These are phyloP conservation scores for Pythium monospermum DNA, from an alignment of 352 stramenopile species.

Conservation along the genomic window DNA sequence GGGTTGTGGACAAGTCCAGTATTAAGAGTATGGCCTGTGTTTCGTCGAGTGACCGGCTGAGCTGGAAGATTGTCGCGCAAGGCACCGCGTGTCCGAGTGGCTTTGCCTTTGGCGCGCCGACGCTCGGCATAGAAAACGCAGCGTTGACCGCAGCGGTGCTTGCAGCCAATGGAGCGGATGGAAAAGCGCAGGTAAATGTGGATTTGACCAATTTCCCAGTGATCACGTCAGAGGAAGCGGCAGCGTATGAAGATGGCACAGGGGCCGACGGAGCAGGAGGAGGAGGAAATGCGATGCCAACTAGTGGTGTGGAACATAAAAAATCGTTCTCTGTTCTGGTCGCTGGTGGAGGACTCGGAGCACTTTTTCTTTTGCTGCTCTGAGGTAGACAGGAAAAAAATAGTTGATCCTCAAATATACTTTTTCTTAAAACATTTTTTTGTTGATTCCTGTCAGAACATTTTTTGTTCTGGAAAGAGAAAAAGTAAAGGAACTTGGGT, in stretches of 20 bases:
- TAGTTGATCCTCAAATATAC: too few relatives aligned
- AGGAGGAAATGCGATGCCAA: too few relatives aligned
- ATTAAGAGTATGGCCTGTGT: slow-evolving; percentile 55
- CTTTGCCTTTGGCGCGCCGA: slow-evolving; percentile 27
- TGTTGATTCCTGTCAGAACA: too few relatives aligned
- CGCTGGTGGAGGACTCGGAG: too few relatives aligned
- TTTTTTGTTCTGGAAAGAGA: too few relatives aligned
- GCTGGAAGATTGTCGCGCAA: slow-evolving; percentile 44
- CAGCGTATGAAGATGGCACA: slow-evolving; percentile 21
- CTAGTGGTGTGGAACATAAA: too few relatives aligned
- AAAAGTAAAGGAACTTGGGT: too few relatives aligned
- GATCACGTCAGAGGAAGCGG: slow-evolving; percentile 41
- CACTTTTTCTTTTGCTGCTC: too few relatives aligned
- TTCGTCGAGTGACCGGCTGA: slow-evolving; percentile 34
- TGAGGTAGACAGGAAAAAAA: too few relatives aligned
- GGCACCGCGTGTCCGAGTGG: slow-evolving; percentile 39
- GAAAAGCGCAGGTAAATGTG: slow-evolving; percentile 41
- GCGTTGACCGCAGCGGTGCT: slow-evolving; percentile 34
- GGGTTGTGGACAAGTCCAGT: slow-evolving; percentile 29
- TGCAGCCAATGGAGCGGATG: slow-evolving; percentile 21
- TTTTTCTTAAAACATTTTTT: too few relatives aligned
- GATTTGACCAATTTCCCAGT: slow-evolving; percentile 39
- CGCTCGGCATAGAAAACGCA: slow-evolving; percentile 45
- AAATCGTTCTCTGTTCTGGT: too few relatives aligned
- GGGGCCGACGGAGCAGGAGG: background rate